Conservation (phyloP, 2,329 filamentous ascomycete species). For the Eutypa lata region DNA sequence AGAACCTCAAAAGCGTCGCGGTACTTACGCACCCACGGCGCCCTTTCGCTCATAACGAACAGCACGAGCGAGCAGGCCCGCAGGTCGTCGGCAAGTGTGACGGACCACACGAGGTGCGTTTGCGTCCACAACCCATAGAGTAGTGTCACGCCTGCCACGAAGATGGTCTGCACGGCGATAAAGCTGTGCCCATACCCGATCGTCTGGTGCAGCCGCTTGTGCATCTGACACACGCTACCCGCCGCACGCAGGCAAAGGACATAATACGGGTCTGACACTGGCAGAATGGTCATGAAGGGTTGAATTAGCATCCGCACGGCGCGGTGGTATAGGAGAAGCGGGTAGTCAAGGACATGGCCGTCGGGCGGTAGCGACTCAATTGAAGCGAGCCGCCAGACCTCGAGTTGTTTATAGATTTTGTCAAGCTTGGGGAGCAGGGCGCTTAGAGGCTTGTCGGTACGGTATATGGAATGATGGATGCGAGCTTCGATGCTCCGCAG, state of each 20-base stretch:
- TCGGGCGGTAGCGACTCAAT: conserved; percentile 23
- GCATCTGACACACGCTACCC: conserved; percentile 39
- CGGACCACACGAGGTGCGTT: conserved; percentile 42
- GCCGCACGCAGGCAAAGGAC: conserved; percentile 37
- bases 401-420: conserved; percentile 40
- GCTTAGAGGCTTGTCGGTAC: conserved; percentile 42
- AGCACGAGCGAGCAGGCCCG: conserved; percentile 46
- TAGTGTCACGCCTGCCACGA: conserved; percentile 39
- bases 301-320: conserved; percentile 48
- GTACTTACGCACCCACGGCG: conserved; percentile 44
- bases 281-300: conserved; percentile 45
- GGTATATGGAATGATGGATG: conserved; percentile 50
- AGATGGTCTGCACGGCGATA: conserved; percentile 40
- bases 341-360: conserved; percentile 41
- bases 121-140: conserved; percentile 38
- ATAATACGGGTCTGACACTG: conserved; percentile 43
- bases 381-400: conserved; percentile 42
- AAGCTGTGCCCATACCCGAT: conserved; percentile 40
- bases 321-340: conserved; percentile 47
- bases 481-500: conserved; percentile 45
- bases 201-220: conserved; percentile 39
- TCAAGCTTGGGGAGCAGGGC: conserved; percentile 45
- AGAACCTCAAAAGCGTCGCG: conserved; percentile 45
- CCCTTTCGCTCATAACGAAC: conserved; percentile 48
- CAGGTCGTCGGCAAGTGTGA: conserved; percentile 46